These are phyloP conservation scores for Elongisporangium senticosum DNA, from an alignment of 352 stramenopile species.

Conservation along the genomic window DNA sequence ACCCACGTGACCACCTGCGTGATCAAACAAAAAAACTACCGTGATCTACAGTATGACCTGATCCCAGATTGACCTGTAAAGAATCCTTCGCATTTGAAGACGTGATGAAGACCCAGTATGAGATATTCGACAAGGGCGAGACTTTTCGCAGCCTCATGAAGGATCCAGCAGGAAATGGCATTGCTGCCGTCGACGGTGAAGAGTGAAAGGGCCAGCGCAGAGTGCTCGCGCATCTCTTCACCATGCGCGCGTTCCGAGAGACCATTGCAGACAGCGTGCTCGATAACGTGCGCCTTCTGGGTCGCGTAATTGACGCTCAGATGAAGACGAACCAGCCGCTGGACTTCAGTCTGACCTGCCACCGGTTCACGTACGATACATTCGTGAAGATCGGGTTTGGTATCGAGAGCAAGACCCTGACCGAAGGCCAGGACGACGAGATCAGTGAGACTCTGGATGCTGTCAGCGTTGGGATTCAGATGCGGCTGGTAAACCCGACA, in stretches of 20 bases:
- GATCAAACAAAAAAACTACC: too few species aligned
- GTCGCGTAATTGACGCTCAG: neutral
- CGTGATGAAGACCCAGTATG: slow-evolving; percentile 49
- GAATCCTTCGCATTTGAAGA: slow-evolving; percentile 38
- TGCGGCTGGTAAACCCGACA: slow-evolving; percentile 24
- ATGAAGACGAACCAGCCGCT: too few species aligned
- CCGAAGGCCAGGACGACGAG: neutral
- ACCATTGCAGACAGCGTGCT: slow-evolving; percentile 4
- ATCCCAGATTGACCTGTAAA: too few species aligned
- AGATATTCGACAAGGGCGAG: slow-evolving; percentile 56
- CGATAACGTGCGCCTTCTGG: too few species aligned
- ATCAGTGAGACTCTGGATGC: too few species aligned
- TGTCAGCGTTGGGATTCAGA: too few species aligned
- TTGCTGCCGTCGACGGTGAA: slow-evolving; percentile 35
- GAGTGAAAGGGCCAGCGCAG: slow-evolving; percentile 42
- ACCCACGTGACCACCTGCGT: too few species aligned
- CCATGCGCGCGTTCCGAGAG: slow-evolving; percentile 10
- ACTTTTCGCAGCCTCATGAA: slow-evolving; percentile 21
- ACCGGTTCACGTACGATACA: slow-evolving; percentile 45
- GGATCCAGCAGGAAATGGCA: slow-evolving; percentile 50
- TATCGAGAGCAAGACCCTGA: slow-evolving; percentile 34
- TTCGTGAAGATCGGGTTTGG: slow-evolving; percentile 58
- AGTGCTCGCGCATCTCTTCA: slow-evolving; percentile 70
- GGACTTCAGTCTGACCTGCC: too few species aligned
- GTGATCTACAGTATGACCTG: too few species aligned